phyloP scores from a whole-genome alignment of 2,329 filamentous ascomycete genomes.

The Paraphaeosphaeria minitans region DNA sequence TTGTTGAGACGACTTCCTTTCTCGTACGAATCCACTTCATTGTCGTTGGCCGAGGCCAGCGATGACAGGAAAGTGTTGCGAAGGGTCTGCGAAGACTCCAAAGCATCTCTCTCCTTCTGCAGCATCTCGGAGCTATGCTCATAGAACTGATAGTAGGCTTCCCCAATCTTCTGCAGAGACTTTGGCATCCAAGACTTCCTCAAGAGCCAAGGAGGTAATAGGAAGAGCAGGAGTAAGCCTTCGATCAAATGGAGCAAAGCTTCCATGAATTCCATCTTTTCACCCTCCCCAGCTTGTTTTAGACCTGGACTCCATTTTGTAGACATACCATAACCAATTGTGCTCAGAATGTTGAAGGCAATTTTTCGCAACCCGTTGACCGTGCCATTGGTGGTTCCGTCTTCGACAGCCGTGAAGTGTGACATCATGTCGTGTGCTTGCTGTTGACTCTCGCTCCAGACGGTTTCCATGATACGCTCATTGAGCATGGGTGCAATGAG shows the following conservation, averaged over 20 bases:
- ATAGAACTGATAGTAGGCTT: conserved; percentile 7
- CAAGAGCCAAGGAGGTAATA: conserved; percentile 1
- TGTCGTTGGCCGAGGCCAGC: conserved; percentile 9
- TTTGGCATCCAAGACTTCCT: conserved; percentile 3
- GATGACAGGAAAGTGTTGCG: not conserved
- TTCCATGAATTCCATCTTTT: conserved; percentile 8
- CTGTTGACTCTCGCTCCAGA: conserved; percentile 14
- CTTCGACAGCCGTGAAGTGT: not conserved
- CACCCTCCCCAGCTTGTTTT: not conserved
- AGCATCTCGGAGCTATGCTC: conserved; percentile 2
- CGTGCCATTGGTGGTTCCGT: not conserved
- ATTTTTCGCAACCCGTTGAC: conserved; percentile 12
- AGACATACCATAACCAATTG: conserved; percentile 1
- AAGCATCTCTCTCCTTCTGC: conserved; percentile 2
- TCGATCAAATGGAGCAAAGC: conserved; percentile 2
- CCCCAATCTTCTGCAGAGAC: not conserved
- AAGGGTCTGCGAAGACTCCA: not conserved
- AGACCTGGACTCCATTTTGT: not conserved
- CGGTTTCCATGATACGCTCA: conserved; percentile 18
- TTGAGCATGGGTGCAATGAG: conserved; percentile 18
- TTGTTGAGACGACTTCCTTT: conserved; percentile 2
- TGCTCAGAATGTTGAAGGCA: conserved; percentile 2
- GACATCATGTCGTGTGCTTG: conserved; percentile 12
- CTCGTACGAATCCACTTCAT: not conserved
- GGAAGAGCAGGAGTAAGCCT: not conserved